Percentiles rank a stretch among this genome's conserved stretches.
phyloP scores from a whole-genome alignment of 192 early-diverging fungal genomes.

The Rhizophagus prolifer region DNA sequence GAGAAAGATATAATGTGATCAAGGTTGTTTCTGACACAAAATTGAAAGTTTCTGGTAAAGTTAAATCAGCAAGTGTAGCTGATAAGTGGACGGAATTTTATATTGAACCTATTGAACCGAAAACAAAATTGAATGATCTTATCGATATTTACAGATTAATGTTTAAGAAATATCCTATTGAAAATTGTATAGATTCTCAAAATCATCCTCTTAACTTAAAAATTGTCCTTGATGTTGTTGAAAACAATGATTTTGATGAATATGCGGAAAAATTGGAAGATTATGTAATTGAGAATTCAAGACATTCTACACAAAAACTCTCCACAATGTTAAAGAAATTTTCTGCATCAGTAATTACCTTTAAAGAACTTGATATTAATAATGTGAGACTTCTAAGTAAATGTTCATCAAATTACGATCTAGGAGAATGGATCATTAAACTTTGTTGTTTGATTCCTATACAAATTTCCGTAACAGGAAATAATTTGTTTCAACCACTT shows the following conservation, averaged over 20 bases:
- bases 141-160: constrained; percentile 6
- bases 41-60: not conserved
- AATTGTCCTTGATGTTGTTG: not conserved
- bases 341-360: not conserved
- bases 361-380: not conserved
- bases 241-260: not conserved
- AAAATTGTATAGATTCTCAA: not conserved
- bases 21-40: constrained; percentile 25
- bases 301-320: not conserved
- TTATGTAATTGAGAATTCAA: not conserved
- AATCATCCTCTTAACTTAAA: not conserved
- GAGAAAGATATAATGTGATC: constrained; percentile 6
- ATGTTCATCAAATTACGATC: not conserved
- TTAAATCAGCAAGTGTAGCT: not conserved
- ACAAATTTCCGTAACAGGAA: constrained; percentile 27
- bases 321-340: not conserved
- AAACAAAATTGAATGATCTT: not conserved
- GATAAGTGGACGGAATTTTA: not conserved
- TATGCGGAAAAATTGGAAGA: constrained; percentile 3
- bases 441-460: constrained; percentile 7
- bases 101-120: not conserved
- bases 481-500: constrained; percentile 18
- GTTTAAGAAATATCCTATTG: constrained; percentile 17
- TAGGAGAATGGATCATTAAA: constrained; percentile 19
- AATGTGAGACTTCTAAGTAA: not conserved